A percentile compares a stretch with the other conserved stretches of the same genome.
Conservation (phyloP, 805 yeast species). For the Nakazawaea holstii region DNA sequence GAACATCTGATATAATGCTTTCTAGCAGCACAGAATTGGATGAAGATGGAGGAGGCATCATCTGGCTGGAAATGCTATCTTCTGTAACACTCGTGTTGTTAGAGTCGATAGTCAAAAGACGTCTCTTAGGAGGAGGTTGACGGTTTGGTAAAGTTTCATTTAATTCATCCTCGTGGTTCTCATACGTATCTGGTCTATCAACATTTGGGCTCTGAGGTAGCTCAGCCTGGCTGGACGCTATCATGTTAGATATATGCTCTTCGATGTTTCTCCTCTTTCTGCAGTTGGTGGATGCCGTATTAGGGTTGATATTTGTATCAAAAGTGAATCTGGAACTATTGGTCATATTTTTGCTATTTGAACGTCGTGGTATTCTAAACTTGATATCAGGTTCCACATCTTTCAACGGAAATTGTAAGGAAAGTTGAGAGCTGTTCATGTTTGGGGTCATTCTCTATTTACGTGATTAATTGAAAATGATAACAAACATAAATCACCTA, state of each 20-base stretch:
- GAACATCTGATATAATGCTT: constrained; percentile 24
- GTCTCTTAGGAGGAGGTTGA: constrained; percentile 4
- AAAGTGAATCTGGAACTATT: neutral
- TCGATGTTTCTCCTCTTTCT: constrained; percentile 7
- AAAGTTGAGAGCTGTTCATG: neutral
- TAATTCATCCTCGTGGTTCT: neutral
- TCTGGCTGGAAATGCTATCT: neutral
- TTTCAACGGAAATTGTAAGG: constrained; percentile 1
- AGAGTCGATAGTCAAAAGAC: neutral
- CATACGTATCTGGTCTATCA: neutral
- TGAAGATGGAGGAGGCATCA: constrained; percentile 23
- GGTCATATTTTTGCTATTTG: neutral
- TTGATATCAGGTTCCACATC: constrained; percentile 7
- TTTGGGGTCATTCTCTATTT: too few relatives aligned
- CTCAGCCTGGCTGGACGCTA: neutral
- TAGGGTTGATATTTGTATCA: neutral
- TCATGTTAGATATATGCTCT: neutral
- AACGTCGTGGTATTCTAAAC: neutral
- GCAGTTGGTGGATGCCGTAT: neutral
- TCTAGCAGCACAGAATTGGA: constrained; percentile 3
- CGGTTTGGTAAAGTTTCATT: neutral
- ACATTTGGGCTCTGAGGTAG: neutral
- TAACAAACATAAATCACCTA: too few relatives aligned
- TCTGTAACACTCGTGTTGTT: neutral
- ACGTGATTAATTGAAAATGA: too few relatives aligned